Percentiles rank a stretch among this genome's conserved stretches.
Evolutionary conservation across 306 rosid species (phyloP).

Genomic region (Cajanus cajan): DNA sequence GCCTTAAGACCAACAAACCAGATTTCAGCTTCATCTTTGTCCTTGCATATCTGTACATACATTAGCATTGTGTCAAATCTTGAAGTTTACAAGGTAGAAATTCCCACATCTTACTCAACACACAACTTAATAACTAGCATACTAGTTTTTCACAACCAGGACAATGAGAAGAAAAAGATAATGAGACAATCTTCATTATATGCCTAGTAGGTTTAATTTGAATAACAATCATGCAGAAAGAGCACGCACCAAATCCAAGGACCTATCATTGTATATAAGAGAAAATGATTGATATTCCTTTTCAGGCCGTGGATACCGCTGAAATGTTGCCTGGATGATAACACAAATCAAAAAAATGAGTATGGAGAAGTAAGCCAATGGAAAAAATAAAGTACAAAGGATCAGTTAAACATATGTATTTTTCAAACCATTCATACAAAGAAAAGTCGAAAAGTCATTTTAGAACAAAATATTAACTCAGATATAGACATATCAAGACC

Average conservation of each 20-base stretch:
- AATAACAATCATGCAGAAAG: conserved; percentile 18
- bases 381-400: not conserved
- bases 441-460: not conserved
- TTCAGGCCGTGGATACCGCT: conserved; percentile 94
- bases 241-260: conserved; percentile 92
- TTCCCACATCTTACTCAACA: not conserved
- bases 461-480: conserved; percentile 8
- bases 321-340: conserved; percentile 82
- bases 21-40: conserved; percentile 96
- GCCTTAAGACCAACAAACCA: conserved; percentile 98
- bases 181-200: conserved; percentile 4
- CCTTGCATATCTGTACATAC: conserved; percentile 87
- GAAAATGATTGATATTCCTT: conserved; percentile 99
- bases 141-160: conserved; percentile 25
- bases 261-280: conserved; percentile 74
- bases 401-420: conserved; percentile 14
- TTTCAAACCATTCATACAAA: conserved; percentile 1
- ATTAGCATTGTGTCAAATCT: conserved; percentile 34
- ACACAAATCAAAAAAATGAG: conserved; percentile 36
- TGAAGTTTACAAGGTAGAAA: conserved; percentile 10
- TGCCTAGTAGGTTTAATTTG: conserved; percentile 5
- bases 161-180: not conserved
- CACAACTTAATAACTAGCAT: conserved; percentile 10
- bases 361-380: conserved; percentile 16
- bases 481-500: conserved; percentile 11